phyloP scores from a whole-genome alignment of 2,329 filamentous ascomycete genomes.

The Xylaria digitata region DNA sequence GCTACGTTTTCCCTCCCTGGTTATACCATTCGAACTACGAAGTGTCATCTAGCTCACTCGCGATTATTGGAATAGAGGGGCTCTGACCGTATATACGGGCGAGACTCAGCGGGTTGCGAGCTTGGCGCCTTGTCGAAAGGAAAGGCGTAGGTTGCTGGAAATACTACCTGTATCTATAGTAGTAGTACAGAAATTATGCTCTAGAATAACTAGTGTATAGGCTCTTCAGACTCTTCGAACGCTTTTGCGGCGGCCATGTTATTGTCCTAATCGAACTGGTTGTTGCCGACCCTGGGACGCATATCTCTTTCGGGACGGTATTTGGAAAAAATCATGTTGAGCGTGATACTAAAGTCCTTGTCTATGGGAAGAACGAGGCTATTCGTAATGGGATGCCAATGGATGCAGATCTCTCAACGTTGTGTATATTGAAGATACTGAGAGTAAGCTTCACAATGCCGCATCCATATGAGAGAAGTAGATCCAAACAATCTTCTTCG shows the following conservation, averaged over 20 bases:
- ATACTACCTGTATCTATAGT: too few species aligned
- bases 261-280: conserved; percentile 2
- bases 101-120: neutral
- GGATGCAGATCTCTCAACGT: neutral
- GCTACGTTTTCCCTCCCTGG: too few species aligned
- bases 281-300: neutral
- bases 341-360: neutral
- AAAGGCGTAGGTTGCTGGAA: neutral
- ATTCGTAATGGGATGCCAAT: too few species aligned
- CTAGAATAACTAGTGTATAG: too few species aligned
- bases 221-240: neutral
- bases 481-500: neutral
- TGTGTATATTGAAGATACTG: neutral
- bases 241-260: neutral
- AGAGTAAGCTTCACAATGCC: neutral
- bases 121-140: neutral
- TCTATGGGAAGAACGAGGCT: too few species aligned
- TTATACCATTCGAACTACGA: too few species aligned
- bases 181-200: too few species aligned
- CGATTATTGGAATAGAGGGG: too few species aligned
- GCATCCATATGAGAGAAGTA: neutral
- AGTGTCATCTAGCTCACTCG: too few species aligned
- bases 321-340: neutral
- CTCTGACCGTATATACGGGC: neutral
- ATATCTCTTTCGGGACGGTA: neutral